Base-by-base conservation (phyloP, 192 early-diverging fungal species). In the Podila epigama region DNA sequence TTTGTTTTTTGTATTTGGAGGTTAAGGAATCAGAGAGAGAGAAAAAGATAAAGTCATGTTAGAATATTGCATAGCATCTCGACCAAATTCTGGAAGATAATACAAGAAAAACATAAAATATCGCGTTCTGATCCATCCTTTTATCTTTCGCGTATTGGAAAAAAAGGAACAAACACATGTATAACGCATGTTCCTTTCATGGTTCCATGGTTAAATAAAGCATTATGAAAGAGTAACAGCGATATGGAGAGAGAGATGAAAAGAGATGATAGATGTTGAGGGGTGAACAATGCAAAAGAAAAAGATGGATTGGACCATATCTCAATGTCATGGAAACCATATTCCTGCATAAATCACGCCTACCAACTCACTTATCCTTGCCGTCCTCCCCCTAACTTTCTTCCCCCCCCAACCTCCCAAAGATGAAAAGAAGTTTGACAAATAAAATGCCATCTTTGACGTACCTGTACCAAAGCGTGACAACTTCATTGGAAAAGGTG, bases 401-500 rank as follows among this genome's bases (percentile, higher is more conserved):
- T n/a, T n/a, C n/a, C n/a, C n/a, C n/a, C n/a, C 52, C 15, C 39
- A 22, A 39, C 27, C 18, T 25, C 35, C 13, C 20, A 63, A 25
- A 29, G 15, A 54, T 40, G 22, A 57, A 22, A 25, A 15, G 16
- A 18, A 53, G 35, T 41, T 55, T 27, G 10, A 37, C 58, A 20
- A 37, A 58, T 34, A 44, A 57, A 39, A 52, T 10, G 12, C 3
- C 25, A 9, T 0, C 20, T 2, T 33, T 50, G 4, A 29, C 56
- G 44, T 60, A 82, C 67, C 97, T 89, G 72, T 99, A 99, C 97
- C 97, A 99, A 37, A 99, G 87, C 12, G 97, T 99, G 33, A 99
- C 97, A 22, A 99, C 97, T 81, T 99, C 97, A 81, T 98, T 96
- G 25, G 95, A 96, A 70, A 96, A 98, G 28, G 96, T 96, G 77